Percentiles rank a stretch among this genome's conserved stretches.
Evolutionary conservation across 768 basidiomycete species (phyloP).

Genomic region (Termitomyces sp.): DNA sequence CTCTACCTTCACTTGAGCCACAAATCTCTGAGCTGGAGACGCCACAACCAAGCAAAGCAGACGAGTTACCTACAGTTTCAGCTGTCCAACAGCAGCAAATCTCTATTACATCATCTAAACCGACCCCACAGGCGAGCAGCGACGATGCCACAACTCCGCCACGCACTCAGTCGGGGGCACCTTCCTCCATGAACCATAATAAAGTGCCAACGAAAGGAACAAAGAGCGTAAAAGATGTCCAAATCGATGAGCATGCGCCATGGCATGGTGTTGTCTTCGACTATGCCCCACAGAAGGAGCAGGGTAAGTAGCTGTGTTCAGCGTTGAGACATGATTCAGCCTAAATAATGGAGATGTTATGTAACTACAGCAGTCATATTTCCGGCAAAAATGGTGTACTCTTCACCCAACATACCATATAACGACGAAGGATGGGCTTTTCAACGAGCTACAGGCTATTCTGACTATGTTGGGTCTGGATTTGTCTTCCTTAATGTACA

Average conservation of each 20-base stretch:
- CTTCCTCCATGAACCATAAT: slow-evolving; percentile 1
- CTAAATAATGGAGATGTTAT: background rate
- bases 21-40: background rate
- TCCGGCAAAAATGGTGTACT: slow-evolving; percentile 11
- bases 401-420: slow-evolving; percentile 9
- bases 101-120: background rate
- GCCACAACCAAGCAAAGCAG: background rate
- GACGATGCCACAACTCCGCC: background rate
- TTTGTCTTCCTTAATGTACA: slow-evolving; percentile 76
- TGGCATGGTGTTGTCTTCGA: slow-evolving; percentile 13
- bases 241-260: slow-evolving; percentile 1
- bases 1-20: slow-evolving; percentile 3
- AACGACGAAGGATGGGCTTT: slow-evolving; percentile 54
- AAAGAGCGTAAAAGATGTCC: background rate
- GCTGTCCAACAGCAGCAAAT: background rate
- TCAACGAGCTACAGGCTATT: slow-evolving; percentile 90
- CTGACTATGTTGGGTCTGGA: slow-evolving; percentile 87
- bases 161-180: slow-evolving; percentile 6
- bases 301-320: slow-evolving; percentile 5
- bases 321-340: background rate
- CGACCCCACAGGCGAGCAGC: background rate
- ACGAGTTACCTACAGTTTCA: background rate
- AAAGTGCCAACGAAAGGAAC: slow-evolving; percentile 1
- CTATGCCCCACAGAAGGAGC: slow-evolving; percentile 8
- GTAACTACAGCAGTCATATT: slow-evolving; percentile 9